Evolutionary conservation across 176 grass and related monocot genomes (phyloP), one percentile per base, ranked within the genome.

Genomic region (Pontederia paniculata): DNA sequence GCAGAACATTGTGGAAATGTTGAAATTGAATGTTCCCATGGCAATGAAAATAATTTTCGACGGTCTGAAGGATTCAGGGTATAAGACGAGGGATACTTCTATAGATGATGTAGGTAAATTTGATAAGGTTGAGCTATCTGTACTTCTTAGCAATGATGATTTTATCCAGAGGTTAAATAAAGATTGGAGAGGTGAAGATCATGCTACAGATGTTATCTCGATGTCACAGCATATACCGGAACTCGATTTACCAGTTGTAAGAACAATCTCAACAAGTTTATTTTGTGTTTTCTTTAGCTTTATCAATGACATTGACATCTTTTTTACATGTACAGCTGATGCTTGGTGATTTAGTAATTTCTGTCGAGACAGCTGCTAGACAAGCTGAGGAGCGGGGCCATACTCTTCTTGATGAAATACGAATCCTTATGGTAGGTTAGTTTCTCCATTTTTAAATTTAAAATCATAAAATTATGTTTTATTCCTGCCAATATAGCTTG

Each of bases 11-110:
- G 70, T 74, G 45, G 93, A 98, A 71, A 91, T 98, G 54, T 65
- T 98, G 55, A 91, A 84, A 51, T 44, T 98, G 72, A 98, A 98
- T 74, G 69, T 76, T 65, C 85, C 93, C 0, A 98, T 91, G 93
- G 86, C 66, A 59, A 91, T 98, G 83, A 90, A 91, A 80, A 82
- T 90, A 55, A 86, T 82, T 57, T 80, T 98, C 60, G 80, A 98
- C 52, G 83, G 93, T 60, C 74, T 98, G 57, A 77, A 81, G 57
- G 83, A 77, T 74, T 98, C 87, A 21, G 79, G 68, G 16, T 91
- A 91, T 62, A 84, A 65, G 42, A 91, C 80, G 10, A 77, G 86
- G 62, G 71, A 98, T 42, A 81, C 60, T 48, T 84, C 83, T 57
- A 75, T 98, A 71, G 78, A 58, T 77, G 66, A 91, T 21, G 18